A percentile compares a stretch with the other conserved stretches of the same genome.
These are phyloP conservation scores for Salmacisia buchloeana DNA, from an alignment of 1,284 basidiomycete genomes.

Conservation along the genomic window DNA sequence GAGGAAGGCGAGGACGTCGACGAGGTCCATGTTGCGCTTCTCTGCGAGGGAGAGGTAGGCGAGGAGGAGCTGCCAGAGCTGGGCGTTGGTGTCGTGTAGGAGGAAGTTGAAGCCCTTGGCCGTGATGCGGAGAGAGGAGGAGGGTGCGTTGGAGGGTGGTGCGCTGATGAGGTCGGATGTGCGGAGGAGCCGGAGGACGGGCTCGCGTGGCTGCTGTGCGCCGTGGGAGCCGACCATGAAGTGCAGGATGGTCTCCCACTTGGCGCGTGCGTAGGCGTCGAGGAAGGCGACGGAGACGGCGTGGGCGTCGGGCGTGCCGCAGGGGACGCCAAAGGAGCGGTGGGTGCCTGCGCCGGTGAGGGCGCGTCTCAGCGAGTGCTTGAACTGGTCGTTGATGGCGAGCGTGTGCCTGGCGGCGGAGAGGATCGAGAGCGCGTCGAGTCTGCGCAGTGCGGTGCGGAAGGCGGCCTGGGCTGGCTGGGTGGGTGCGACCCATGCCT, in stretches of 20 bases:
- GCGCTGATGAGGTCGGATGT: constrained; percentile 74
- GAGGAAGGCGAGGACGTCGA: constrained; percentile 86
- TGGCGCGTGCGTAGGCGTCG: constrained; percentile 77
- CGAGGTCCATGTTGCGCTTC: constrained; percentile 64
- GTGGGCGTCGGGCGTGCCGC: constrained; percentile 1
- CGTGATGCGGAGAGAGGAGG: constrained; percentile 64
- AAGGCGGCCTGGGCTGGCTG: not conserved
- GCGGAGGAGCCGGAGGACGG: constrained; percentile 75
- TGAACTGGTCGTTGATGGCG: constrained; percentile 4
- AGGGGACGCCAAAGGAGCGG: constrained; percentile 13
- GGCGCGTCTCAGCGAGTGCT: not conserved
- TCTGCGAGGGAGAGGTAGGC: constrained; percentile 61
- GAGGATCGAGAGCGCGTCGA: not conserved
- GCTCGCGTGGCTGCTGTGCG: constrained; percentile 65
- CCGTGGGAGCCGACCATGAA: constrained; percentile 95
- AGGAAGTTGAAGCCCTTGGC: constrained; percentile 95
- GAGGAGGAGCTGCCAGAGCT: constrained; percentile 92
- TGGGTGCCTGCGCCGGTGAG: not conserved
- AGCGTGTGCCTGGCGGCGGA: not conserved
- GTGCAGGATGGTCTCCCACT: constrained; percentile 97
- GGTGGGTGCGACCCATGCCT: constrained; percentile 63
- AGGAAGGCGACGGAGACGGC: constrained; percentile 63
- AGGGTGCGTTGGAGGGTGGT: constrained; percentile 1
- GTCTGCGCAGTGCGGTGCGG: not conserved
- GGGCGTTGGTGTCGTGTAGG: constrained; percentile 88